phyloP scores from a whole-genome alignment of 345 rosid species.

The Camelina neglecta region DNA sequence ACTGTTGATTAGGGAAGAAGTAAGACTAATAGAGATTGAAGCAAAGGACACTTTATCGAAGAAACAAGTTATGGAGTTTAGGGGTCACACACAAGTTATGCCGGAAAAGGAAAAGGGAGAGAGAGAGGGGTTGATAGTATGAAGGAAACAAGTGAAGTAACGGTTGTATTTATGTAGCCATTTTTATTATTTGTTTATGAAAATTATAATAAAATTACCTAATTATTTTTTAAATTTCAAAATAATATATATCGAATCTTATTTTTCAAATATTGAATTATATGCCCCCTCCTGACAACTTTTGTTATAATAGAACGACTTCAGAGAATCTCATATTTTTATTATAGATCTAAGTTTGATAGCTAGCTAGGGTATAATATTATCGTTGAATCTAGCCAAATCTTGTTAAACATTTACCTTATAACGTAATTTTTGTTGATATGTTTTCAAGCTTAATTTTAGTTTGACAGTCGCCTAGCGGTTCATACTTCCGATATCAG shows the following conservation, averaged over 20 bases:
- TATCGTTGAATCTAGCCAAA: slow-evolving; percentile 26
- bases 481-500: not conserved
- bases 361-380: slow-evolving; percentile 14
- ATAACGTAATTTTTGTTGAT: not conserved
- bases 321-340: slow-evolving; percentile 15
- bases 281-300: slow-evolving; percentile 40
- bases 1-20: slow-evolving; percentile 6
- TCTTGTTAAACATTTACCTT: slow-evolving; percentile 15
- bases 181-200: slow-evolving; percentile 35
- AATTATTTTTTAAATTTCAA: not conserved
- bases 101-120: slow-evolving; percentile 22
- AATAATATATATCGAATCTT: slow-evolving; percentile 17
- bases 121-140: slow-evolving; percentile 24
- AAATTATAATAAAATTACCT: not conserved
- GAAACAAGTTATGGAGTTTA: slow-evolving; percentile 38
- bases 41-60: slow-evolving; percentile 15
- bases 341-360: slow-evolving; percentile 39
- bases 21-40: not conserved
- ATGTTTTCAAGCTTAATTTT: not conserved
- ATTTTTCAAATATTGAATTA: slow-evolving; percentile 28
- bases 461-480: not conserved
- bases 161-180: slow-evolving; percentile 39
- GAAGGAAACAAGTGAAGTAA: slow-evolving; percentile 43
- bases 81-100: slow-evolving; percentile 34
- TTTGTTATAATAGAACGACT: slow-evolving; percentile 37